Base-by-base conservation (phyloP, 495 filamentous ascomycete genomes). In the Neurospora pannonica region DNA sequence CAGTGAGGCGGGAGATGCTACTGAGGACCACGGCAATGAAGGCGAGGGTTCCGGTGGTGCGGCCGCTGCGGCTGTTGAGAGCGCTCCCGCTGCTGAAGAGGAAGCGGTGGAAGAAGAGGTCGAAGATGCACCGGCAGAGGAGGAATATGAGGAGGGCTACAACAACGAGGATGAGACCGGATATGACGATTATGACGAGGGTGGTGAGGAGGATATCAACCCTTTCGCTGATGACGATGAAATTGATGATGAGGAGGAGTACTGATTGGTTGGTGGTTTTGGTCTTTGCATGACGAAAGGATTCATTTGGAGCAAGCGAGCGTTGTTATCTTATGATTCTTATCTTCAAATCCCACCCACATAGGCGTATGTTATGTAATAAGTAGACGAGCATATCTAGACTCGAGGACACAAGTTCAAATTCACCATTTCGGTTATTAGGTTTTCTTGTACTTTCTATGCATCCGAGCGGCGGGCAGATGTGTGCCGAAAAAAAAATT, bases 111-210 rank as follows among this genome's bases (percentile, higher is more conserved):
- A 74, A 38, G 77, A 72, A 21, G 70, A 75, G 17, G 62, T 70
- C 4, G 40, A 13, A 11, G 78, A 80, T 19, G 76, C 76, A 38
- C 42, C 76, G 7, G n/a, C n/a, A n/a, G 74, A 77, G 15, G 78
- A 78, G 17, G 79, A 77, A 10, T 72, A 74, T 31, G 78, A 76
- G 15, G 76, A 75, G 21, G 71, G 76, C 13, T 76, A 70, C 24
- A 74, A 81, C 31, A 80, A 76, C 5, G 77, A 76, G 71, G 71
- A 74, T 21, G 74, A 74, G 17, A 37, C 36, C n/a, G 77, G 76
- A 4, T 79, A 79, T 36, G 81, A 78, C 5, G 79, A 84, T 34
- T 82, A 81, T 7, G 81, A 83, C 60, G 77, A 72, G 2, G 75
- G 77, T 43, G 78, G 76, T 37, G 78, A 79, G 71, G 72, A 76